phyloP scores from a whole-genome alignment of 352 stramenopile genomes.

The Phytophthora foliorum region DNA sequence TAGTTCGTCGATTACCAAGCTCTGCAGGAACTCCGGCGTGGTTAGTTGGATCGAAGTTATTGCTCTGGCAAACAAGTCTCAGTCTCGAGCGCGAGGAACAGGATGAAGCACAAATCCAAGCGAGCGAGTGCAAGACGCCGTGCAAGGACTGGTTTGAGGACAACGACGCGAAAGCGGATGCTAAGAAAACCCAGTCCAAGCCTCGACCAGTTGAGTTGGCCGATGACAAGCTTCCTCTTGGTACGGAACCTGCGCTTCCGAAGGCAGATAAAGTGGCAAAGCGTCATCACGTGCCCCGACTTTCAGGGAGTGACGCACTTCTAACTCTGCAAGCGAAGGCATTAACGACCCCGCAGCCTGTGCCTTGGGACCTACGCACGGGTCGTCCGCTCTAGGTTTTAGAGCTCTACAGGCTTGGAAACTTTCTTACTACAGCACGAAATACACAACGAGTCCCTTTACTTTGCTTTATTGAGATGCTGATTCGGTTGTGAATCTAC shows the following conservation, averaged over 20 bases:
- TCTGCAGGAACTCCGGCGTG: slow-evolving; percentile 35
- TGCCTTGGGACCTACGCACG: slow-evolving; percentile 56
- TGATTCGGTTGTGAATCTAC: slow-evolving; percentile 27
- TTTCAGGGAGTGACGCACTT: slow-evolving; percentile 18
- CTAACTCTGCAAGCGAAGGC: slow-evolving; percentile 28
- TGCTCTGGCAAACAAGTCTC: slow-evolving; percentile 68
- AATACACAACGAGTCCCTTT: slow-evolving; percentile 6
- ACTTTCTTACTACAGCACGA: background rate
- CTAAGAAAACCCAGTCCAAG: slow-evolving; percentile 27
- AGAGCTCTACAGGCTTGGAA: background rate
- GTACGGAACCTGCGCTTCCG: background rate
- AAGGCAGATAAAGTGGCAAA: slow-evolving; percentile 46
- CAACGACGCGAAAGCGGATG: slow-evolving; percentile 22
- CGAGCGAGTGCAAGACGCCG: slow-evolving; percentile 29
- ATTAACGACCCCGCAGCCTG: slow-evolving; percentile 12
- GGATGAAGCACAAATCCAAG: slow-evolving; percentile 43
- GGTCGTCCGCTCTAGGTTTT: slow-evolving; percentile 42
- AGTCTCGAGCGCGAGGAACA: slow-evolving; percentile 65
- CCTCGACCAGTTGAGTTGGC: slow-evolving; percentile 25
- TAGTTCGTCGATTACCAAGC: slow-evolving; percentile 53
- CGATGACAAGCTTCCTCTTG: slow-evolving; percentile 17
- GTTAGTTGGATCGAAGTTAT: slow-evolving; percentile 57
- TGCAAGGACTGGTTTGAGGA: slow-evolving; percentile 59
- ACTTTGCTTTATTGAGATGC: slow-evolving; percentile 4
- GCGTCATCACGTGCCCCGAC: slow-evolving; percentile 38